Evolutionary conservation across 106 monocot species (phyloP), one percentile per base, ranked within the genome.

Genomic region (Phalaenopsis equestris): DNA sequence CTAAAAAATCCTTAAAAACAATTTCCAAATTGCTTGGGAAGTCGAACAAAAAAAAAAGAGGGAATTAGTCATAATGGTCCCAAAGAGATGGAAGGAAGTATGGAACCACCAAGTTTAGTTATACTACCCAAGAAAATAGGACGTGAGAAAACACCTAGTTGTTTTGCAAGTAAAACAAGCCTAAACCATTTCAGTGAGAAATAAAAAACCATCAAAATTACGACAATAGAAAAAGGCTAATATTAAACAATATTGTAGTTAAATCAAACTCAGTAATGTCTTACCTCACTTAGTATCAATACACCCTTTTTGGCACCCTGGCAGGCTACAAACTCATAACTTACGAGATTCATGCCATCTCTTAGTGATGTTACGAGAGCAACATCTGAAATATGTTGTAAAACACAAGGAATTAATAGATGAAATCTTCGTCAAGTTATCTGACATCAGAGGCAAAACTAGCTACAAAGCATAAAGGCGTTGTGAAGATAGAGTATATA

Each of bases 311-410:
- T 98, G 43, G 85, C 85, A 21, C 92, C 94, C 77, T 98, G 97
- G 86, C 97, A 98, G 77, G 97, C 94, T 45, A 98, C 97, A 77
- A 92, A 98, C 76, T 98, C 97, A 82, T 98, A 98, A 88, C 97
- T 98, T 45, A 98, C 97, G 79, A 98, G 94, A 79, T 98, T 98
- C 97, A 98, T 98, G 55, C 97, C 97, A 89, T 98, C 97, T 80
- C 97, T 85, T 68, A 98, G 76, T 76, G 97, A 98, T 78, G 97
- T 98, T 79, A 98, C 97, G 80, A 98, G 89, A 57, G 94, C 94
- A 58, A 98, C 94, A 87, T 98, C 97, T 98, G 72, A 37, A 84
- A 42, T 76, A 72, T 78, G 17, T 38, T 18, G 1, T 17, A 74
- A 74, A 74, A 19, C 8, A 43, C 37, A 18, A 43, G 41, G 74